Evolutionary conservation across 208 protist genomes (phyloP), one percentile per base, ranked within the genome.

Genomic region (Trypanosoma avium): DNA sequence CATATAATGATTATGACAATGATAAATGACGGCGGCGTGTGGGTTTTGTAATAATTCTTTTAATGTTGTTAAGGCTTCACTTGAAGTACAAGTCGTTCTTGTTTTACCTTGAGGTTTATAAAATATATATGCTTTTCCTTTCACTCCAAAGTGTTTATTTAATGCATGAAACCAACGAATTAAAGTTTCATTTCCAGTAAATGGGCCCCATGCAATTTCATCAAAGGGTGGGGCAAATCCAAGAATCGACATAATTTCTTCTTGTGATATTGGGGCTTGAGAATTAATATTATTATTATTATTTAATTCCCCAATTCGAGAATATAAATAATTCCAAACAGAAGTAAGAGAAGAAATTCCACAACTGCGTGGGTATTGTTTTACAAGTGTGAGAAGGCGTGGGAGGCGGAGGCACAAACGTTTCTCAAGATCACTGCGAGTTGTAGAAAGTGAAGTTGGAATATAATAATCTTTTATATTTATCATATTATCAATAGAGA

Each of bases 1-100:
- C 88, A 97, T 97, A 75, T 97, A 97, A 63, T 97, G 94, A 61
- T 97, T 97, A 70, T 95, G 67, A 73, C 88, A 97, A 59, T 97
- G 94, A 67, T 97, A 97, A 33, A 97, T 89, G 15, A 97, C 50
- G 4, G 88, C 90, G 29, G 79, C 85, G 56, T 89, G 70, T 2
- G 82, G 89, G 45, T 92, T 70, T 19, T 68, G 72, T 33, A 97
- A 76, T 4, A 76, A 82, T 3, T 61, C 62, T 55, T 94, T 93
- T 59, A 95, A 70, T n/a, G 72, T 62, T 53, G 82, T 73, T 21
- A 73, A 54, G 15, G 76, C 85, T 6, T 67, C 78, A 6, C 71
- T 74, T 15, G 81, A 62, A 48, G 76, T 75, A n/a, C 75, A 81
- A 12, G 75, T 76, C 10, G 92, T 95, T 36, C 81, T 73, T 40